These are phyloP conservation scores for Penicillium concentricum DNA, from an alignment of 2,329 filamentous ascomycete species.

Conservation along the genomic window DNA sequence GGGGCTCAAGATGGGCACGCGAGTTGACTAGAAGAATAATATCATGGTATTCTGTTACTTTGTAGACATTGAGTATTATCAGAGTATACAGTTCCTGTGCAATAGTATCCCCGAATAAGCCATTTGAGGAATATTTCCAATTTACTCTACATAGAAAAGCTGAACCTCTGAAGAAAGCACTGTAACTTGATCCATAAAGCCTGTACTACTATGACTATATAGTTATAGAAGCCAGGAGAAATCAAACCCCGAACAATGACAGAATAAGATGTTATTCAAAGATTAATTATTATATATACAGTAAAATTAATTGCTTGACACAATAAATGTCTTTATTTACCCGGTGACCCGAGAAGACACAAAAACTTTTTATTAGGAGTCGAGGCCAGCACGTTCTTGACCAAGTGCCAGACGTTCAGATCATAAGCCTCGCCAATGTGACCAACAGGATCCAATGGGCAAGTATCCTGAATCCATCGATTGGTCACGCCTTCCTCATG, in stretches of 20 bases:
- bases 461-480: slow-evolving; percentile 34
- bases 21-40: background rate
- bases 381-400: slow-evolving; percentile 36
- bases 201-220: background rate
- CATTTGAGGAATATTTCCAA: background rate
- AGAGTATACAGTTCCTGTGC: background rate
- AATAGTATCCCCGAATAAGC: background rate
- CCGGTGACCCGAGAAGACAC: slow-evolving; percentile 31
- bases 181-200: background rate
- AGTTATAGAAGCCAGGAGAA: background rate
- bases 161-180: background rate
- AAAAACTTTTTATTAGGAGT: slow-evolving; percentile 28
- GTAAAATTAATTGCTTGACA: background rate
- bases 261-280: background rate
- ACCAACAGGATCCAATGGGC: slow-evolving; percentile 34
- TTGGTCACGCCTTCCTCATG: slow-evolving; percentile 35
- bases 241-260: background rate
- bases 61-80: background rate
- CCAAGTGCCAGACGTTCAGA: slow-evolving; percentile 41
- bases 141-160: background rate
- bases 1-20: background rate
- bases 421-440: slow-evolving; percentile 42
- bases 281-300: slow-evolving; percentile 3
- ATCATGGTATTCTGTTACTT: background rate
- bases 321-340: slow-evolving; percentile 18